Evolutionary conservation across 2,329 filamentous ascomycete species (phyloP).

Genomic region (Talaromyces atroroseus): DNA sequence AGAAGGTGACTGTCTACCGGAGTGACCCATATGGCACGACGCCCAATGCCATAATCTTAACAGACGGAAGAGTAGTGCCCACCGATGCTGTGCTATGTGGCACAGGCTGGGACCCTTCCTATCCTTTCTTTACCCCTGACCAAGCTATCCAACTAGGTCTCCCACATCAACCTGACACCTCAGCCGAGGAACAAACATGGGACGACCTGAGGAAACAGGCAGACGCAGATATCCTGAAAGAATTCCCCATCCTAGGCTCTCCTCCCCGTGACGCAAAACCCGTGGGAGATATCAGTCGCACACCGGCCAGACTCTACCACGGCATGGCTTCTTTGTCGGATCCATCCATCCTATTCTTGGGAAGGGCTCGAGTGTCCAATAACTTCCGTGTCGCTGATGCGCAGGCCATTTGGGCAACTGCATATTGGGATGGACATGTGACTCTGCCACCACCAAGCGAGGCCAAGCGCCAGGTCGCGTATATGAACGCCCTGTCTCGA

Average conservation of each 20-base stretch:
- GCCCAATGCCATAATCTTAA: slow-evolving; percentile 1
- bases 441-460: slow-evolving; percentile 1
- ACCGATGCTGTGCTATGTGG: slow-evolving; percentile 1
- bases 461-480: slow-evolving; percentile 1
- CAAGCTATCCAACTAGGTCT: slow-evolving; percentile 8
- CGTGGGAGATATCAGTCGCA: background rate
- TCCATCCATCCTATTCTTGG: slow-evolving; percentile 2
- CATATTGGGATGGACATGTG: slow-evolving; percentile 7
- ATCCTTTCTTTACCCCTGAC: slow-evolving; percentile 2
- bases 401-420: slow-evolving; percentile 7
- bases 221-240: background rate
- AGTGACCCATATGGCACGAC: slow-evolving; percentile 6
- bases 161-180: background rate
- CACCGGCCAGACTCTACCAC: slow-evolving; percentile 4
- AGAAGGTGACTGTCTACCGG: slow-evolving; percentile 5
- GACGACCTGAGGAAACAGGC: background rate
- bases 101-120: slow-evolving; percentile 6
- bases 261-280: background rate
- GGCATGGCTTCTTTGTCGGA: slow-evolving; percentile 4
- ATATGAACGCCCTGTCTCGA: slow-evolving; percentile 9
- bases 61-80: background rate
- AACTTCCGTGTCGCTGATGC: slow-evolving; percentile 6
- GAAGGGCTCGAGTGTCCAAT: slow-evolving; percentile 5
- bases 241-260: slow-evolving; percentile 2
- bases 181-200: background rate